These are phyloP conservation scores for Diaporthe vexans DNA, from an alignment of 2,329 filamentous ascomycete species.

Conservation along the genomic window DNA sequence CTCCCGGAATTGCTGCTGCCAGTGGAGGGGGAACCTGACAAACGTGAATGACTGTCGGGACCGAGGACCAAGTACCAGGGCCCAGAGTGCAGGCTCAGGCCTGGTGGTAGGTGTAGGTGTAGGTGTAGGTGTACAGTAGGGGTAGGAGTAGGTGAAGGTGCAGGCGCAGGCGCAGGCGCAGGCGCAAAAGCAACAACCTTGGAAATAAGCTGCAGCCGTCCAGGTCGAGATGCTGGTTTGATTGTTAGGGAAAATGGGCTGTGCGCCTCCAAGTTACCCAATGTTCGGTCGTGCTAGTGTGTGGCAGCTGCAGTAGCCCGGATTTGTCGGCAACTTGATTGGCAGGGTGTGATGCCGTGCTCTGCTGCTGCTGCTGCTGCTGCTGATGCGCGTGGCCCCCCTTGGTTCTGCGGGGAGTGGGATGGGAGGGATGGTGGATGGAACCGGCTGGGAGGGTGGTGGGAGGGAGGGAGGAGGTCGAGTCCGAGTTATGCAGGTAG, in stretches of 20 bases:
- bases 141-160: background rate
- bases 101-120: background rate
- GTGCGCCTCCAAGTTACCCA: slow-evolving; percentile 26
- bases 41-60: background rate
- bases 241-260: slow-evolving; percentile 30
- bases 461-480: background rate
- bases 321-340: slow-evolving; percentile 14
- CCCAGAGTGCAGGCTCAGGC: background rate
- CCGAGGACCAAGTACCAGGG: background rate
- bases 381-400: slow-evolving; percentile 1
- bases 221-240: slow-evolving; percentile 13
- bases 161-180: background rate
- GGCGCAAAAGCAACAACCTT: slow-evolving; percentile 15
- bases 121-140: background rate
- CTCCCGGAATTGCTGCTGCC: background rate
- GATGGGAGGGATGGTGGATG: background rate
- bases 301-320: slow-evolving; percentile 34
- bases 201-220: slow-evolving; percentile 14
- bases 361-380: background rate
- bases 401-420: slow-evolving; percentile 5
- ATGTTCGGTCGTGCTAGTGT: slow-evolving; percentile 26
- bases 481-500: slow-evolving; percentile 16
- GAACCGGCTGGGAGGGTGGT: background rate
- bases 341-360: slow-evolving; percentile 26
- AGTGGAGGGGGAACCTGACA: background rate